phyloP scores from a whole-genome alignment of 805 yeast species.

The Yueomyces sp. region DNA sequence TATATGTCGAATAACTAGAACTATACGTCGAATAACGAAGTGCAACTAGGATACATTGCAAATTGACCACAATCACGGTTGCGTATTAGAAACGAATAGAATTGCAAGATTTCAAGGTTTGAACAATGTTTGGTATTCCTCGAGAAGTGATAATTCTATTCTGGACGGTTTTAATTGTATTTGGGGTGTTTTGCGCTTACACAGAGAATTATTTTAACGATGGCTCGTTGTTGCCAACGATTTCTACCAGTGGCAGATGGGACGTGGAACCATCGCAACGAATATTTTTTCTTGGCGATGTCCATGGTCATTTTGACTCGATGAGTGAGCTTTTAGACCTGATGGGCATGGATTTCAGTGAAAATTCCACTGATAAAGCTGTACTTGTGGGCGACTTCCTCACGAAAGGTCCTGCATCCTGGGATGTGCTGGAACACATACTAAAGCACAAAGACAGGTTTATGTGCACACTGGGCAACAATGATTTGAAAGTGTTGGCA shows the following conservation, averaged over 20 bases:
- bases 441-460: slow-evolving; percentile 34
- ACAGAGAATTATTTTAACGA: too few relatives aligned
- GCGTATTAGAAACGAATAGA: too few relatives aligned
- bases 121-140: too few relatives aligned
- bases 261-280: slow-evolving; percentile 18
- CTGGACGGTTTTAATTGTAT: too few relatives aligned
- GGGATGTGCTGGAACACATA: slow-evolving; percentile 37
- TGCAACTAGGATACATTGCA: too few relatives aligned
- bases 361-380: slow-evolving; percentile 18
- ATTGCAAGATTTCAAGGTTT: too few relatives aligned
- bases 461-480: slow-evolving; percentile 79
- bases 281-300: slow-evolving; percentile 67
- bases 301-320: slow-evolving; percentile 64
- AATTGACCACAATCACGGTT: too few relatives aligned
- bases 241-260: not conserved
- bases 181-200: too few relatives aligned
- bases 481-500: slow-evolving; percentile 60
- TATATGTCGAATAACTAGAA: too few relatives aligned
- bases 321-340: slow-evolving; percentile 36
- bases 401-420: slow-evolving; percentile 70
- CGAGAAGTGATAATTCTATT: too few relatives aligned
- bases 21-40: too few relatives aligned
- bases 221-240: not conserved
- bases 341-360: slow-evolving; percentile 29
- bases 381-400: slow-evolving; percentile 75